These are phyloP conservation scores for Dittrichia graveolens DNA, from an alignment of 129 eudicot genomes.

Conservation along the genomic window DNA sequence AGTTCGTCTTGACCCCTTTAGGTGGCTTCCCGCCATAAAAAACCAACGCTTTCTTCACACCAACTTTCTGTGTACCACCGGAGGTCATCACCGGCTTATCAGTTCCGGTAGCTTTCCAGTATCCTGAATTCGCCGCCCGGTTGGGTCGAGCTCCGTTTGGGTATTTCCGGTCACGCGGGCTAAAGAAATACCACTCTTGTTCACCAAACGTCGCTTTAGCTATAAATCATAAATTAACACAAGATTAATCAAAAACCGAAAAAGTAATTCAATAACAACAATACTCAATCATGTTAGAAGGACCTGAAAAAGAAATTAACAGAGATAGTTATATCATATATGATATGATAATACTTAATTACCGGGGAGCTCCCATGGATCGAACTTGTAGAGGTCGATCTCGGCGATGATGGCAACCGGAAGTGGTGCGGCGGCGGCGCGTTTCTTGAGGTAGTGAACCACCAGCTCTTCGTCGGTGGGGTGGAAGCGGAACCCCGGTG, in stretches of 20 bases:
- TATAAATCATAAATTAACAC: slow-evolving; percentile 25
- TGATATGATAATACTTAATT: background rate
- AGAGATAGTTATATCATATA: background rate
- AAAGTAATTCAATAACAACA: background rate
- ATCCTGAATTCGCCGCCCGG: slow-evolving; percentile 89
- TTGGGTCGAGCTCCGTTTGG: slow-evolving; percentile 94
- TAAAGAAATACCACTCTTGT: slow-evolving; percentile 92
- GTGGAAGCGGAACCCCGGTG: slow-evolving; percentile 94
- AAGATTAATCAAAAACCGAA: background rate
- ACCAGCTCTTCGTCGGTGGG: slow-evolving; percentile 93
- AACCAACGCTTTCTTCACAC: slow-evolving; percentile 85
- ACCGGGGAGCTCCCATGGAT: slow-evolving; percentile 97
- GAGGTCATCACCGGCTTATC: slow-evolving; percentile 80
- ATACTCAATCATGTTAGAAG: background rate
- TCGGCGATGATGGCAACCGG: slow-evolving; percentile 89
- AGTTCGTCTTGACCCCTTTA: slow-evolving; percentile 78
- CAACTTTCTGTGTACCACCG: slow-evolving; percentile 81
- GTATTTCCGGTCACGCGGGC: slow-evolving; percentile 85
- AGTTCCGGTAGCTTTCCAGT: slow-evolving; percentile 94
- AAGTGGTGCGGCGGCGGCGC: slow-evolving; percentile 62
- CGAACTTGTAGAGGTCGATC: slow-evolving; percentile 81
- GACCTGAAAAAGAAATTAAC: background rate
- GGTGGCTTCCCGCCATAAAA: slow-evolving; percentile 95
- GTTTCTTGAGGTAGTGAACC: slow-evolving; percentile 79
- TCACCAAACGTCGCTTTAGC: slow-evolving; percentile 91